phyloP scores from a whole-genome alignment of 768 basidiomycete genomes.

The Psilocybe azurescens region DNA sequence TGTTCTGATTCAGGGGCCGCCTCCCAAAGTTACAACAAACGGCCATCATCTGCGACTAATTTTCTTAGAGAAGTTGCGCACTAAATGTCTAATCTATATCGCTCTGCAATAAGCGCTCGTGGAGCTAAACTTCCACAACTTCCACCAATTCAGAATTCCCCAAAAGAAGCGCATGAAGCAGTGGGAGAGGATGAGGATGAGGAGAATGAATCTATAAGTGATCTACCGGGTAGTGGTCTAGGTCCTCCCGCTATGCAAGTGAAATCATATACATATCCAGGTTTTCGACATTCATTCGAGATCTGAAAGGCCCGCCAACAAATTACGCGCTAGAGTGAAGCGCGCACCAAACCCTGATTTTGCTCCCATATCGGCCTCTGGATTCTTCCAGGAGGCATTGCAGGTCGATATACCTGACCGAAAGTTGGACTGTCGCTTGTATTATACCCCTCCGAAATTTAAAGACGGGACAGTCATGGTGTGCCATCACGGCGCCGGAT shows the following conservation, averaged over 20 bases:
- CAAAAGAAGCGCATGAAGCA: constrained; percentile 32
- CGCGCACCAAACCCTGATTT: constrained; percentile 63
- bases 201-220: constrained; percentile 59
- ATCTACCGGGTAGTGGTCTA: constrained; percentile 62
- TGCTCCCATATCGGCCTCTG: constrained; percentile 76
- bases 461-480: constrained; percentile 73
- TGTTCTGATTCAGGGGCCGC: too few species aligned
- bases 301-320: constrained; percentile 38
- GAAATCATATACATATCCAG: constrained; percentile 19
- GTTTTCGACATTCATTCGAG: constrained; percentile 23
- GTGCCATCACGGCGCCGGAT: constrained; percentile 96
- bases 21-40: too few species aligned
- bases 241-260: constrained; percentile 71
- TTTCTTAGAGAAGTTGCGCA: not conserved
- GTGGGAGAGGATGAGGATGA: constrained; percentile 55
- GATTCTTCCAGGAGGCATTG: constrained; percentile 80
- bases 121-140: constrained; percentile 70
- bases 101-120: constrained; percentile 78
- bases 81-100: constrained; percentile 73
- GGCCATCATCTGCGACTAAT: too few species aligned
- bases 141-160: constrained; percentile 22
- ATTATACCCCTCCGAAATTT: constrained; percentile 77
- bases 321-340: constrained; percentile 31
- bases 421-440: constrained; percentile 74
- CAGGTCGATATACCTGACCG: constrained; percentile 72